Conservation (phyloP, 768 basidiomycete species). For the Russula sp. region DNA sequence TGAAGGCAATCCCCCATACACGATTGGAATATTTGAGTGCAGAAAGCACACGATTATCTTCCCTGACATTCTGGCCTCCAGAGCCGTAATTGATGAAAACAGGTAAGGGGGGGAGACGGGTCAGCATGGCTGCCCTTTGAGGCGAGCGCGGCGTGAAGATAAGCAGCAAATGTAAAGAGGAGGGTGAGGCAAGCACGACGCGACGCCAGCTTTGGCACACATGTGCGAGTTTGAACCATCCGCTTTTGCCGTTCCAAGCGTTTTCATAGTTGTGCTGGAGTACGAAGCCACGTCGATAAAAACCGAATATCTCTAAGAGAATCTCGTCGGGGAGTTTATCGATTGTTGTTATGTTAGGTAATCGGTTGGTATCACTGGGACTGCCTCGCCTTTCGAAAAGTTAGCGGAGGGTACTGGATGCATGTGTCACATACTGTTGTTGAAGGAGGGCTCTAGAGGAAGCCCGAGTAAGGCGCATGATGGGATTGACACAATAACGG, state of each 20-base stretch:
- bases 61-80: background rate
- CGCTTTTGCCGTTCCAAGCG: background rate
- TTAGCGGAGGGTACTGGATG: too few relatives aligned
- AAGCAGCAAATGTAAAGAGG: background rate
- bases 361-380: background rate
- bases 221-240: background rate
- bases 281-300: background rate
- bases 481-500: too few relatives aligned
- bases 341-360: conserved; percentile 14
- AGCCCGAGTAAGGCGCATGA: too few relatives aligned
- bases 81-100: background rate
- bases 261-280: background rate
- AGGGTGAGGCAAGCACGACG: background rate
- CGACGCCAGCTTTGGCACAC: background rate
- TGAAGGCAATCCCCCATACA: background rate
- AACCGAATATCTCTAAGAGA: background rate
- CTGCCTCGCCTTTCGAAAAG: too few relatives aligned
- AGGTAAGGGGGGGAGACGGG: background rate
- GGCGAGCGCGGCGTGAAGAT: background rate
- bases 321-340: background rate
- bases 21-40: background rate
- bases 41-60: background rate
- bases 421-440: too few relatives aligned
- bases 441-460: too few relatives aligned
- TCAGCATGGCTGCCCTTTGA: background rate